Conservation (phyloP, 2,329 filamentous ascomycete genomes). For the Ustulina deusta region DNA sequence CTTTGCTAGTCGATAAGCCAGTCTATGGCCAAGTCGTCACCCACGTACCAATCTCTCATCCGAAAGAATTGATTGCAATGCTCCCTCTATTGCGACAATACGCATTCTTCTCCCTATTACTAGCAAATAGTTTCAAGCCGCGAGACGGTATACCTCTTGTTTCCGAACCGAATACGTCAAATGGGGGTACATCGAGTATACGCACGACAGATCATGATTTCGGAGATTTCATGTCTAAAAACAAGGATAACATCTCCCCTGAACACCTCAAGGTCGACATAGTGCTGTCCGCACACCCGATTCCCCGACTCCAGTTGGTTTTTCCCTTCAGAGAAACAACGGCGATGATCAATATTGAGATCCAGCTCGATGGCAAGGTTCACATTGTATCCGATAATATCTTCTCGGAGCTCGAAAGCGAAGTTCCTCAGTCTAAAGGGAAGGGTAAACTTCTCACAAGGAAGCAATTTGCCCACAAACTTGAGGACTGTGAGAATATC, state of each 20-base stretch:
- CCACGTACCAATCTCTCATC: conserved; percentile 81
- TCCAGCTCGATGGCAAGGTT: conserved; percentile 70
- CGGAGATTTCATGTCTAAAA: conserved; percentile 39
- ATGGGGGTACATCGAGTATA: conserved; percentile 40
- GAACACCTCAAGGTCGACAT: conserved; percentile 58
- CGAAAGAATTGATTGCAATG: conserved; percentile 78
- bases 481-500: conserved; percentile 48
- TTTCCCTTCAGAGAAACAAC: conserved; percentile 65
- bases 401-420: conserved; percentile 44
- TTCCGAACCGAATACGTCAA: conserved; percentile 35
- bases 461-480: conserved; percentile 42
- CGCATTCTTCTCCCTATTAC: conserved; percentile 73
- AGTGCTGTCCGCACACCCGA: conserved; percentile 63
- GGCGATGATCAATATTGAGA: conserved; percentile 68
- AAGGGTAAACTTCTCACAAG: conserved; percentile 29
- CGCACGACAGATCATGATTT: conserved; percentile 42
- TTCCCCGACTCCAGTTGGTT: conserved; percentile 63
- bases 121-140: conserved; percentile 70
- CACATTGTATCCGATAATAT: conserved; percentile 70
- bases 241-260: conserved; percentile 13
- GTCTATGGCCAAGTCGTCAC: conserved; percentile 76
- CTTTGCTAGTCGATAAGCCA: conserved; percentile 76
- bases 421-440: conserved; percentile 19
- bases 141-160: conserved; percentile 46
- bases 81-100: conserved; percentile 83